Conservation (phyloP, 2,329 filamentous ascomycete species). For the Ceratocystis eucalypticola region DNA sequence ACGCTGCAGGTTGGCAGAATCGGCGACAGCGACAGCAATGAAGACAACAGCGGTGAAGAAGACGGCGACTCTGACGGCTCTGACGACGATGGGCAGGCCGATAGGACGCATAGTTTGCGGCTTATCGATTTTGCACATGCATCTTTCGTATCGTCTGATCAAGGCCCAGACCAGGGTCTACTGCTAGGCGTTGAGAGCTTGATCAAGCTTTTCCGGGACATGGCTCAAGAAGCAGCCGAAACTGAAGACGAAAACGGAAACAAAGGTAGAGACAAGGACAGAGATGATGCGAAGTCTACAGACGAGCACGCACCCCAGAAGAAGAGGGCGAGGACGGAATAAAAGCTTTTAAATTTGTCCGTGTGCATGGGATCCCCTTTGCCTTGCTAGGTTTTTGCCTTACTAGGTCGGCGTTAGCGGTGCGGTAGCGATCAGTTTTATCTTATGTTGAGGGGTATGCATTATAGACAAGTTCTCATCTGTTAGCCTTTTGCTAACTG, state of each 20-base stretch:
- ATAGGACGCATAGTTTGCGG: conserved; percentile 59
- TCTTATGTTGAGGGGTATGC: background rate
- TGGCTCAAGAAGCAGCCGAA: conserved; percentile 29
- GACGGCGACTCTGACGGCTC: conserved; percentile 27
- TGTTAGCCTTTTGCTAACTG: background rate
- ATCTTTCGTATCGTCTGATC: conserved; percentile 59
- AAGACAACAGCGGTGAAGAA: conserved; percentile 32
- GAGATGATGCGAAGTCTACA: background rate
- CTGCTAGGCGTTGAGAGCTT: conserved; percentile 62
- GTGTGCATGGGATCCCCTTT: background rate
- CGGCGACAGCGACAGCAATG: conserved; percentile 21
- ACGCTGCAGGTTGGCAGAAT: conserved; percentile 19
- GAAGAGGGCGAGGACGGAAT: conserved; percentile 2
- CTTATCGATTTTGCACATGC: conserved; percentile 98
- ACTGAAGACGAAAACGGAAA: background rate
- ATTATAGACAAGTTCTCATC: background rate
- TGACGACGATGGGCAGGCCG: conserved; percentile 36
- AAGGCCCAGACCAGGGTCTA: conserved; percentile 71
- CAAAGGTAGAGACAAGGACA: background rate
- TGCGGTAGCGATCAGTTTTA: background rate
- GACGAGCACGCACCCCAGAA: background rate
- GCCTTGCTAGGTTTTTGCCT: background rate
- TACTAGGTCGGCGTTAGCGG: background rate
- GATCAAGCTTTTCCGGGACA: conserved; percentile 53
- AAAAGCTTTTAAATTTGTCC: conserved; percentile 5